Evolutionary conservation across 805 yeast genomes (phyloP), one percentile per base, ranked within the genome.

Genomic region (Schwanniomyces pseudopolymorphus): DNA sequence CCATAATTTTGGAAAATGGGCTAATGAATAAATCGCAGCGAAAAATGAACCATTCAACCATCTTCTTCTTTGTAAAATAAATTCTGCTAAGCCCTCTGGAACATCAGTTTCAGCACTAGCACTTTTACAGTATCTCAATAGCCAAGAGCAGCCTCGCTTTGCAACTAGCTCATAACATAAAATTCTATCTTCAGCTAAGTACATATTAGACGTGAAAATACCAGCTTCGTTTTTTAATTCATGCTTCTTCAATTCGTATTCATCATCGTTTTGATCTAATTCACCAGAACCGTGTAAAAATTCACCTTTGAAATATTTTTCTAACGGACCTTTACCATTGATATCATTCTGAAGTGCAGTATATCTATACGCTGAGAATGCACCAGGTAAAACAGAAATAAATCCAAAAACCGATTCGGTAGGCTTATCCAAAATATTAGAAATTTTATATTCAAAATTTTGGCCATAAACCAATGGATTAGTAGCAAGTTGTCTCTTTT

Each of bases 1-100:
- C 74, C 83, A 82, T 33, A 82, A 54, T 46, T 81, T 74, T 14
- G 77, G 74, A 57, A 80, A 81, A 54, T 82, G 85, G 44, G 68
- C 77, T 52, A 82, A 65, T 1, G 81, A 62, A 53, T 80, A 80
- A 38, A 80, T 71, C 39, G 82, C 82, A 1, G 87, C 87, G 36
- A 84, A 84, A 57, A 83, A 83, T 1, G 87, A 81, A 39, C 87
- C 87, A 58, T 83, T 83, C 48, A 83, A 69, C 87, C 87, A 83
- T 55, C 87, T 73, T 59, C 87, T 74, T 52, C 87, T 74, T 61
- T 83, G 87, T 33, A 80, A 71, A 40, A 83, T 78, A 44, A 83
- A 79, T 59, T 83, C 87, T 4, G 83, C 80, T 45, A 83, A 66
- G 4, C 72, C 71, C 40, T 80, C 84, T 2, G 87, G 87, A 8